Evolutionary conservation across 495 filamentous ascomycete species (phyloP).

Genomic region (Talaromyces adpressus): DNA sequence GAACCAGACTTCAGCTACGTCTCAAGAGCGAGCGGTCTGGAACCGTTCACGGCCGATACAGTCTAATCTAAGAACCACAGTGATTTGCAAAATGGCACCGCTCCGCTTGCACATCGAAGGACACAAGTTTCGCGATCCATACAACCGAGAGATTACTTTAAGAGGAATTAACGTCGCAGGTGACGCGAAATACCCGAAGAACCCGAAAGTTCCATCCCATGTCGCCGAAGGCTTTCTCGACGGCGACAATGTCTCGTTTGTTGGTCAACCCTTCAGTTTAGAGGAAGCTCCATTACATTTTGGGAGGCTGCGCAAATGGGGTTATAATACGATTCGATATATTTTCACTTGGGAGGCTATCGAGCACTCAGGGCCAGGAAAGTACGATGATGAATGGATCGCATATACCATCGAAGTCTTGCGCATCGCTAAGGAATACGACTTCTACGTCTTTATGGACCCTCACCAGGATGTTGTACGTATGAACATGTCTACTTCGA

Average conservation of each 20-base stretch:
- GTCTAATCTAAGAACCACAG: neutral
- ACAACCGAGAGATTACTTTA: slow-evolving; percentile 61
- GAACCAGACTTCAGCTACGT: neutral
- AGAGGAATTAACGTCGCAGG: slow-evolving; percentile 64
- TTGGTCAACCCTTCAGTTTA: slow-evolving; percentile 72
- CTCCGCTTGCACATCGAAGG: slow-evolving; percentile 70
- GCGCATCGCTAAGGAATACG: slow-evolving; percentile 77
- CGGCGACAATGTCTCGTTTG: slow-evolving; percentile 85
- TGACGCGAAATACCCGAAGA: slow-evolving; percentile 65
- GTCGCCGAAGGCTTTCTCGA: slow-evolving; percentile 78
- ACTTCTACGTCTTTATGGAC: slow-evolving; percentile 96
- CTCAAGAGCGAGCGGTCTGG: neutral
- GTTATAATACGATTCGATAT: slow-evolving; percentile 94
- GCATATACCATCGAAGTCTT: slow-evolving; percentile 80
- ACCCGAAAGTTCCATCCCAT: slow-evolving; percentile 76
- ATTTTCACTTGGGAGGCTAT: slow-evolving; percentile 99
- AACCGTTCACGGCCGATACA: neutral
- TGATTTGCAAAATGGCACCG: slow-evolving; percentile 6
- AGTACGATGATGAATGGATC: slow-evolving; percentile 93
- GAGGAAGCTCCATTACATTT: slow-evolving; percentile 85
- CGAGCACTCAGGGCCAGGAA: slow-evolving; percentile 86
- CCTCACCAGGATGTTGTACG: slow-evolving; percentile 92
- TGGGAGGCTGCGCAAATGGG: slow-evolving; percentile 74
- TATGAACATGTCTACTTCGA: slow-evolving; percentile 11
- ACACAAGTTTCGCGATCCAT: slow-evolving; percentile 63